These are phyloP conservation scores for Cercospora nicotianae DNA, from an alignment of 2,329 filamentous ascomycete species.

Conservation along the genomic window DNA sequence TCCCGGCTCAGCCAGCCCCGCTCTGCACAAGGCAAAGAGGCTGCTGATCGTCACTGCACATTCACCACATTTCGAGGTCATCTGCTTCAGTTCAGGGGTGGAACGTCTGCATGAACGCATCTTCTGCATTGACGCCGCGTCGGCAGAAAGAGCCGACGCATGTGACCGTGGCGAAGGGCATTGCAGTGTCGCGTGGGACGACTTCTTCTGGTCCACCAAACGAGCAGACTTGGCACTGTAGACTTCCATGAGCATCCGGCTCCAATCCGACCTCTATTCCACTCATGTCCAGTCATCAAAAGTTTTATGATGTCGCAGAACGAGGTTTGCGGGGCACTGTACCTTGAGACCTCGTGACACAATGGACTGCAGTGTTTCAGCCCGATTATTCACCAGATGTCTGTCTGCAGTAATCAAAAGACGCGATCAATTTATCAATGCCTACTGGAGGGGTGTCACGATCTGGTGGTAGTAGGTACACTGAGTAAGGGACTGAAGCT, in stretches of 20 bases:
- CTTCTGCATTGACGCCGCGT: neutral
- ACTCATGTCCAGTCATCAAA: neutral
- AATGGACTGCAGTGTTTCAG: neutral
- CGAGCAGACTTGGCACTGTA: neutral
- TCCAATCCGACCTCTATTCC: neutral
- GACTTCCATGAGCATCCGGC: neutral
- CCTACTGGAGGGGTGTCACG: too few relatives aligned
- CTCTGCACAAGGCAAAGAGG: neutral
- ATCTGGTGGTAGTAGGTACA: too few relatives aligned
- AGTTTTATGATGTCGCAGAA: neutral
- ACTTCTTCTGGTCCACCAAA: neutral
- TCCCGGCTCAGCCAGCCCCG: neutral
- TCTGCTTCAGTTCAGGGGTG: neutral
- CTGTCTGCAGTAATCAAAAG: neutral
- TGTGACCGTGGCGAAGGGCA: neutral
- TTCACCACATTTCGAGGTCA: neutral
- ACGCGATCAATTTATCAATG: neutral
- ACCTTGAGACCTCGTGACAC: neutral
- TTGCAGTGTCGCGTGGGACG: neutral
- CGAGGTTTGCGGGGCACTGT: neutral
- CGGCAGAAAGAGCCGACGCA: neutral
- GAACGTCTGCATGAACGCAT: neutral
- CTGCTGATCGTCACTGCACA: slow-evolving; percentile 1
- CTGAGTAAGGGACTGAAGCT: too few relatives aligned
- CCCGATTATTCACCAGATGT: neutral